phyloP scores from a whole-genome alignment of 768 basidiomycete genomes.

The Russula dissimulans region DNA sequence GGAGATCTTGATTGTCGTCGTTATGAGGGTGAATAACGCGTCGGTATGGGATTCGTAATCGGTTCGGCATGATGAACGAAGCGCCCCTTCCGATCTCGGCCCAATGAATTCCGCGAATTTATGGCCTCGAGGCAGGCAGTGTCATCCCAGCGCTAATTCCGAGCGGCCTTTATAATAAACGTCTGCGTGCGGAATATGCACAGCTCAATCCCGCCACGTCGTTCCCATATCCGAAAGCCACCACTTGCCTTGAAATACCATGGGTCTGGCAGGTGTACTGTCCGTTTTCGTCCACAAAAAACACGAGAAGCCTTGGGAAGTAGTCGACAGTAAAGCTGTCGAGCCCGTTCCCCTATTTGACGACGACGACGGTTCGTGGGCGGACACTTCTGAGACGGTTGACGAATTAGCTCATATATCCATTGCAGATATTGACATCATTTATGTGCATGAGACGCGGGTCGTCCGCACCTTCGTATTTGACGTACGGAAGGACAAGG shows the following conservation, averaged over 20 bases:
- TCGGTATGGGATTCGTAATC: slow-evolving; percentile 1
- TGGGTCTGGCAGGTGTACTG: slow-evolving; percentile 21
- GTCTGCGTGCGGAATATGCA: neutral
- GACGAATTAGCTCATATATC: neutral
- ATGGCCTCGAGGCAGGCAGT: slow-evolving; percentile 3
- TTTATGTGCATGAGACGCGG: slow-evolving; percentile 42
- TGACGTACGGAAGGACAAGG: slow-evolving; percentile 41
- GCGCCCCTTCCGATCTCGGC: neutral
- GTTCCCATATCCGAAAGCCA: neutral
- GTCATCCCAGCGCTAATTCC: slow-evolving; percentile 14
- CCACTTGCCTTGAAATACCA: slow-evolving; percentile 5
- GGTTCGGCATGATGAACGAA: slow-evolving; percentile 2
- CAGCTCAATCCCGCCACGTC: neutral
- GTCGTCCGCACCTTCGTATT: slow-evolving; percentile 56
- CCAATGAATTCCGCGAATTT: neutral
- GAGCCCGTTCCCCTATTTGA: slow-evolving; percentile 58
- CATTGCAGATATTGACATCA: slow-evolving; percentile 47
- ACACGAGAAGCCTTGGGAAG: slow-evolving; percentile 62
- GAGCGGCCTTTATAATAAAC: slow-evolving; percentile 6
- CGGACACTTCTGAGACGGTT: neutral
- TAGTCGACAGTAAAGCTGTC: slow-evolving; percentile 56
- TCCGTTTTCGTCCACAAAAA: slow-evolving; percentile 41
- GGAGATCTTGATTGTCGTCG: neutral
- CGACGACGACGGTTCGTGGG: slow-evolving; percentile 43
- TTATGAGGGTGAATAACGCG: neutral